These are phyloP conservation scores for Phytophthora kernoviae DNA, from an alignment of 352 stramenopile species.

Conservation along the genomic window DNA sequence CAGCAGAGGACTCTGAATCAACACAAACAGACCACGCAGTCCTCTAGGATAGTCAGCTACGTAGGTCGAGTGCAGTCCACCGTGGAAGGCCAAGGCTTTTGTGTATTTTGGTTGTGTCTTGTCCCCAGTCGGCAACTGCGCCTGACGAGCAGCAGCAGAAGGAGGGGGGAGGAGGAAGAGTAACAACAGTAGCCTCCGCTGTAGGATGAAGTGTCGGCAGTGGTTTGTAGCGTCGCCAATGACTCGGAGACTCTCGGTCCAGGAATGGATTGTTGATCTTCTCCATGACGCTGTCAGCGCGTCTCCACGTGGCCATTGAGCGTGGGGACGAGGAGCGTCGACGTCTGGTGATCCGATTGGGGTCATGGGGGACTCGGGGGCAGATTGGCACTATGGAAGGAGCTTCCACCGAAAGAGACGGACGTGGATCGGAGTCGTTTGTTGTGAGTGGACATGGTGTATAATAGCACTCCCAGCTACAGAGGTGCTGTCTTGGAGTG, in stretches of 20 bases:
- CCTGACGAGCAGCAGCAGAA: slow-evolving; percentile 1
- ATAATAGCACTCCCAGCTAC: background rate
- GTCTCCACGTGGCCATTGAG: slow-evolving; percentile 34
- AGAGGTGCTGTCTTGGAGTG: no score
- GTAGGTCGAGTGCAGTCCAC: slow-evolving; percentile 82
- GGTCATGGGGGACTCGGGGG: background rate
- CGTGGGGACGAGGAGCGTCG: slow-evolving; percentile 34
- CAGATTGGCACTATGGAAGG: slow-evolving; percentile 11
- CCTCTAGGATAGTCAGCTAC: slow-evolving; percentile 64
- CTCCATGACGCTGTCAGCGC: slow-evolving; percentile 70
- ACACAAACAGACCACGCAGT: slow-evolving; percentile 59
- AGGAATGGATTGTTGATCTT: slow-evolving; percentile 77
- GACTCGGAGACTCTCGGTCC: slow-evolving; percentile 48
- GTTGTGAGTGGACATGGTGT: slow-evolving; percentile 26
- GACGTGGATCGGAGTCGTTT: slow-evolving; percentile 28
- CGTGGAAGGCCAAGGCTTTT: slow-evolving; percentile 68
- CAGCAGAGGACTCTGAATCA: slow-evolving; percentile 75
- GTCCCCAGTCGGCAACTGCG: slow-evolving; percentile 8
- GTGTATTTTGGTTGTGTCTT: slow-evolving; percentile 34
- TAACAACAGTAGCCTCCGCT: slow-evolving; percentile 6
- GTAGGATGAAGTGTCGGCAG: slow-evolving; percentile 15
- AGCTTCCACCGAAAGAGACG: slow-evolving; percentile 19
- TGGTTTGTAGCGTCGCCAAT: slow-evolving; percentile 23
- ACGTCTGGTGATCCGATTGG: slow-evolving; percentile 7
- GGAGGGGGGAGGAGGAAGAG: slow-evolving; percentile 4